Percentiles rank a stretch among this genome's conserved stretches.
Conservation (phyloP, 306 rosid genomes). For the Lathyrus tuberosus region DNA sequence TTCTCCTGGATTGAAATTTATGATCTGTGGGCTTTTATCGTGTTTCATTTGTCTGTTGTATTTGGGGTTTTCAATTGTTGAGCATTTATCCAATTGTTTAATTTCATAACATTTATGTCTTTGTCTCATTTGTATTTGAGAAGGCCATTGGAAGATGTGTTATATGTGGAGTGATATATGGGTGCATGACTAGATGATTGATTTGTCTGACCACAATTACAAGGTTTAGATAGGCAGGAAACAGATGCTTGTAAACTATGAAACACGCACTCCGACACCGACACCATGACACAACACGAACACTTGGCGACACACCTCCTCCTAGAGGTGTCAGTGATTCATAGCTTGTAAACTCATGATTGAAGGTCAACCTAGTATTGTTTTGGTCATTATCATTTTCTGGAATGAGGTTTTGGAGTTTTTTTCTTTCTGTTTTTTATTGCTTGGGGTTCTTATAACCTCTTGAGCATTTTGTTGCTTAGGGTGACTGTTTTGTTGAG, state of each 20-base stretch:
- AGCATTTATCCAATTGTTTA: neutral
- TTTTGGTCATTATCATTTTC: too few relatives aligned
- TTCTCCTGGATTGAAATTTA: neutral
- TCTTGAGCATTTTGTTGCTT: conserved; percentile 17
- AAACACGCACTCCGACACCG: too few relatives aligned
- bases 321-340: too few relatives aligned
- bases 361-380: too few relatives aligned
- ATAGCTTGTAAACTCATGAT: too few relatives aligned
- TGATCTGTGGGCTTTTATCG: conserved; percentile 1
- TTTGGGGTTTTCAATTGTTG: neutral
- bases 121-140: neutral
- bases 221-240: conserved; percentile 2
- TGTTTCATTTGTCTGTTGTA: conserved; percentile 1
- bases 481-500: conserved; percentile 13
- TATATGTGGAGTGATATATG: neutral
- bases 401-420: too few relatives aligned
- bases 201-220: neutral
- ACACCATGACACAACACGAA: too few relatives aligned
- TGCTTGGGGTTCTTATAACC: neutral
- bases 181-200: neutral
- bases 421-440: neutral
- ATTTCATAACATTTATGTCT: neutral
- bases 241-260: conserved; percentile 5
- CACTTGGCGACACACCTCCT: too few relatives aligned
- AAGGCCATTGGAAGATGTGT: neutral